These are phyloP conservation scores for Saturnispora zaruensis DNA, from an alignment of 805 yeast species.

Conservation along the genomic window DNA sequence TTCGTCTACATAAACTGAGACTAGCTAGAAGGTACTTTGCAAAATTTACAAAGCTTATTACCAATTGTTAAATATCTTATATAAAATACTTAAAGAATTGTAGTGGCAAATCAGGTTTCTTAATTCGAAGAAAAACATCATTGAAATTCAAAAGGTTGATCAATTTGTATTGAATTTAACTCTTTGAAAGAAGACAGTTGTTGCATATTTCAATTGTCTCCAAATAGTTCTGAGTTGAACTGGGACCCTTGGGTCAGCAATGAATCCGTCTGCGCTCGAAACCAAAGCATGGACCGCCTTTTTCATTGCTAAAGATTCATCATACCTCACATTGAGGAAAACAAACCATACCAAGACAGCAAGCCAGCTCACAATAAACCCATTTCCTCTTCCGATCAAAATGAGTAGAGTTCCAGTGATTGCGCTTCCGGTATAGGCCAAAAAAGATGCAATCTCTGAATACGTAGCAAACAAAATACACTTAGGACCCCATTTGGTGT, in stretches of 20 bases:
- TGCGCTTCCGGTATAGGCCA: slow-evolving; percentile 29
- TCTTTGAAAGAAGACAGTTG: slow-evolving; percentile 2
- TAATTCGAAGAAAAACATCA: no score
- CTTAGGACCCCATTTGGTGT: slow-evolving; percentile 47
- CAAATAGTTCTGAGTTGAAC: slow-evolving; percentile 38
- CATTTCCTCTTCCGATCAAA: slow-evolving; percentile 13
- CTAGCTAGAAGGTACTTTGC: no score
- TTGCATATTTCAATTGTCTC: slow-evolving; percentile 33
- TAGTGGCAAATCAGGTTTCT: no score
- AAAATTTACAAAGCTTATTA: no score
- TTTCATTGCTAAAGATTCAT: slow-evolving; percentile 66
- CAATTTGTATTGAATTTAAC: background rate
- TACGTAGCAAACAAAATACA: slow-evolving; percentile 53
- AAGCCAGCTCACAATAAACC: slow-evolving; percentile 36
- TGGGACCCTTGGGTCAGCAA: slow-evolving; percentile 45
- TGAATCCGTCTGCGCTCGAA: slow-evolving; percentile 32
- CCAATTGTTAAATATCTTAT: background rate
- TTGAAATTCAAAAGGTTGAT: background rate
- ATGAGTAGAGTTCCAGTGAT: slow-evolving; percentile 17
- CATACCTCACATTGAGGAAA: slow-evolving; percentile 72
- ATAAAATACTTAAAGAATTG: background rate
- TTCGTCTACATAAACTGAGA: no score
- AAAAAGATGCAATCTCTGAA: slow-evolving; percentile 34
- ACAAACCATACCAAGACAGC: slow-evolving; percentile 44
- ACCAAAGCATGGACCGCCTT: slow-evolving; percentile 11